Evolutionary conservation across 192 early-diverging fungal genomes (phyloP), one percentile per base, ranked within the genome.

Genomic region (Borealophlyctis nickersoniae): DNA sequence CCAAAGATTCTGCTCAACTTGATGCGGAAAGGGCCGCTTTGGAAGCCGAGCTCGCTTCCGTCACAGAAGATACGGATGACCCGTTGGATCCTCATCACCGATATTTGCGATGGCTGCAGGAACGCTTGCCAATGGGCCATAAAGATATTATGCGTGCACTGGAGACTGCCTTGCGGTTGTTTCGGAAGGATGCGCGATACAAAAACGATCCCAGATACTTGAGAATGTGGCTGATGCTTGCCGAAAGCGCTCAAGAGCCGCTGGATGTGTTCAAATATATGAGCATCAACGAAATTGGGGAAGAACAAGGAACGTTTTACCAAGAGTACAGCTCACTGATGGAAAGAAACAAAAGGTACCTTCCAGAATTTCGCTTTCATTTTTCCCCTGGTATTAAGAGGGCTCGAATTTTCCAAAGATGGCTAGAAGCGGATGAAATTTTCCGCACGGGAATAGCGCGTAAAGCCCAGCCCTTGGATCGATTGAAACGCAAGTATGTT

Each of bases 241-340:
- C 81, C 0, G 58, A 76, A 0, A 36, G 73, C 7, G 70, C 71
- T 0, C 52, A 67, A 0, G 75, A 83, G 31, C 81, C 86, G 27
- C 75, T 81, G 5, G 88, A 91, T 0, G 75, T 93, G 28, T 94
- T 92, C 70, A 82, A 83, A 63, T 94, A 86, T 59, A 77, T 96
- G 56, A 50, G 78, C 29, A 59, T 75, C 23, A 91, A 92, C 56
- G 71, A 75, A 14, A 92, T 96, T 56, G 93, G 91, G 0, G 59
- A 70, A 16, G 72, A 77, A 34, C 66, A 85, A 27, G 77, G 90
- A 0, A 48, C 82, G n/a, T 85, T 78, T 39, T 96, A 94, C 60
- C 85, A 89, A 56, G 90, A 92, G 57, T 91, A 92, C 60, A 89
- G 86, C 0, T 70, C 65, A 11, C 63, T 80, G 3, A 56, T 91